Evolutionary conservation across 192 early-diverging fungal genomes (phyloP).

Genomic region (Coemansia sp.): DNA sequence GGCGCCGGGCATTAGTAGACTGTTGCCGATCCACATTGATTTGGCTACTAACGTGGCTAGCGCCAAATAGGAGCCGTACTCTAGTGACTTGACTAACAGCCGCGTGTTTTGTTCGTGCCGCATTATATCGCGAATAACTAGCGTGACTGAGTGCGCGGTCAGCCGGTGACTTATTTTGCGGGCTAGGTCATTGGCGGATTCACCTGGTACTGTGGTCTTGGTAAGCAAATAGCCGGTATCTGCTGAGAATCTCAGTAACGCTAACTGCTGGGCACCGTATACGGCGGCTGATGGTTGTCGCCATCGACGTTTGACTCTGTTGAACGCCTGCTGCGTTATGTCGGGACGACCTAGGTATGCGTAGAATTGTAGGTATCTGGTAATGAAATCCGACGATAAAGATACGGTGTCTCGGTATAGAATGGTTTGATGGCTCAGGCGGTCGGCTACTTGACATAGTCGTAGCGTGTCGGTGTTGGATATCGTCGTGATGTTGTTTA

Average conservation of each 20-base stretch:
- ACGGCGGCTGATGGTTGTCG: constrained; percentile 15
- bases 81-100: constrained; percentile 16
- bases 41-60: constrained; percentile 17
- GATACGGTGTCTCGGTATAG: neutral
- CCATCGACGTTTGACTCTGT: constrained; percentile 19
- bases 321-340: constrained; percentile 31
- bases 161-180: constrained; percentile 10
- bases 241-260: constrained; percentile 21
- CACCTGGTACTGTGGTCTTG: neutral
- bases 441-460: constrained; percentile 31
- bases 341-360: constrained; percentile 45
- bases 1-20: constrained; percentile 2
- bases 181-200: neutral
- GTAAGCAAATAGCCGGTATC: constrained; percentile 11
- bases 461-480: neutral
- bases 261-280: constrained; percentile 32
- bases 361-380: constrained; percentile 39
- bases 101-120: constrained; percentile 22
- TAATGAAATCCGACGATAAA: neutral
- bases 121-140: constrained; percentile 17
- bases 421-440: constrained; percentile 15
- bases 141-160: neutral
- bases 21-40: constrained; percentile 24
- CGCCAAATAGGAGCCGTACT: constrained; percentile 24
- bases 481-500: neutral